Base-by-base conservation (phyloP, 371 early-diverging fungal species). In the Synchytrium microbalum region DNA sequence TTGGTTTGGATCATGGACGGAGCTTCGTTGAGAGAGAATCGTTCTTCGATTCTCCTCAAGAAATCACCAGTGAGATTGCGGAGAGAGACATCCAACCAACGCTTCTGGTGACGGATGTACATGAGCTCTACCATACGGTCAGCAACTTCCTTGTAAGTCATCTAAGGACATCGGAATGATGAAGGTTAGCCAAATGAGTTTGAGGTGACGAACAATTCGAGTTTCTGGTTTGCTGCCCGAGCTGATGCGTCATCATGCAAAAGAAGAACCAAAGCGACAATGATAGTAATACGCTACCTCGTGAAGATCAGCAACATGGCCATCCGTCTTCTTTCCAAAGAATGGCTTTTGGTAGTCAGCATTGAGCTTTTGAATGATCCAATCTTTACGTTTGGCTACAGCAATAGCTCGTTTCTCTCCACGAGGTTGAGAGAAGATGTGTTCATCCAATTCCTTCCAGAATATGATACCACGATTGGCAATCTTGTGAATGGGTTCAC, bases 401-500 rank as follows among this genome's bases (percentile, higher is more conserved):
- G 82, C 89, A 59, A 86, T 75, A 25, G 87, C 63, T 55, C 94
- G 89, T 85, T 94, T 95, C 52, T 93, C 93, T 10, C 46, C 46
- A 70, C 88, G 86, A 46, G 95, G 92, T 51, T 92, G 84, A 32
- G 79, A 77, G 73, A 96, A 90, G 67, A 96, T 86, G 53, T 86
- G 88, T 67, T 94, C 93, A 69, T 96, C 95, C 70, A 96, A 79
- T 74, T 96, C 96, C 76, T 92, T 90, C 95, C 95, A 95, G 68
- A 96, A 80, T 73, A 82, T 76, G 33, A 94, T 91, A 72, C 94
- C 95, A 58, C 93, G 91, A 59, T 92, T 96, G 58, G 96, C 96
- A 59, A 96, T 85, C 83, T 94, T 94, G 86, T 96, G 96, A 69
- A 95, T 96, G 59, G 95, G 95, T 73, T 96, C 95, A 64, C 96